These are phyloP conservation scores for Leonotis leonurus DNA, from an alignment of 257 asterid species.

Conservation along the genomic window DNA sequence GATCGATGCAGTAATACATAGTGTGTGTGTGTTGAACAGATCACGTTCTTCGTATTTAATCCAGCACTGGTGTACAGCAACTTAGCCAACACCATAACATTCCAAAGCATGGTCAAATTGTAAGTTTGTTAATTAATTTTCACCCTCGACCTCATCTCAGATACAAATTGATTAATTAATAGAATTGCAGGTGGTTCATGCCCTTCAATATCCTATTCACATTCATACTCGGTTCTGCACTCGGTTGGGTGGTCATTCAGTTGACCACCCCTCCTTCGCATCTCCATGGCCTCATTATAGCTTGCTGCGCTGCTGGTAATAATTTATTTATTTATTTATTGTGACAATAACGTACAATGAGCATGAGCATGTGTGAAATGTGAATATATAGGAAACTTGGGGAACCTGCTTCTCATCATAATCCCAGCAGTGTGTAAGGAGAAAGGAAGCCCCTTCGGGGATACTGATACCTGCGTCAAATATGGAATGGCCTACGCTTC, in stretches of 20 bases:
- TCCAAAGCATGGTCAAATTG: slow-evolving; percentile 62
- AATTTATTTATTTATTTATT: too few relatives aligned
- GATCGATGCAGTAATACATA: too few relatives aligned
- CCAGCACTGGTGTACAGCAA: slow-evolving; percentile 80
- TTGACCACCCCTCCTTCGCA: slow-evolving; percentile 61
- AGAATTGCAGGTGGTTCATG: slow-evolving; percentile 84
- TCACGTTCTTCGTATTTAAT: slow-evolving; percentile 65
- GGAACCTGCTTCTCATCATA: slow-evolving; percentile 79
- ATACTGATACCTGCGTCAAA: slow-evolving; percentile 47
- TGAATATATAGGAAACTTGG: slow-evolving; percentile 73
- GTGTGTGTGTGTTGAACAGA: too few relatives aligned
- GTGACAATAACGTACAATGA: too few relatives aligned
- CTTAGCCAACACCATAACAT: slow-evolving; percentile 74
- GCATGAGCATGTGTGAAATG: too few relatives aligned
- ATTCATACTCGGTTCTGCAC: slow-evolving; percentile 67
- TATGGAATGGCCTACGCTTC: slow-evolving; percentile 85
- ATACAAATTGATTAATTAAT: too few relatives aligned
- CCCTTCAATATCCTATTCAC: slow-evolving; percentile 74
- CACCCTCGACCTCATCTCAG: too few relatives aligned
- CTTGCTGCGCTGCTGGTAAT: slow-evolving; percentile 95
- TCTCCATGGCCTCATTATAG: slow-evolving; percentile 72
- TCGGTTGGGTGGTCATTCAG: slow-evolving; percentile 69
- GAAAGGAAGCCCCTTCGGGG: slow-evolving; percentile 83
- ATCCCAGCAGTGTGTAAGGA: slow-evolving; percentile 91
- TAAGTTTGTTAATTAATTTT: slow-evolving; percentile 26